Percentiles rank a stretch among this genome's conserved stretches.
phyloP scores from a whole-genome alignment of 2,329 filamentous ascomycete species.

The Pestalotiopsis sp. region DNA sequence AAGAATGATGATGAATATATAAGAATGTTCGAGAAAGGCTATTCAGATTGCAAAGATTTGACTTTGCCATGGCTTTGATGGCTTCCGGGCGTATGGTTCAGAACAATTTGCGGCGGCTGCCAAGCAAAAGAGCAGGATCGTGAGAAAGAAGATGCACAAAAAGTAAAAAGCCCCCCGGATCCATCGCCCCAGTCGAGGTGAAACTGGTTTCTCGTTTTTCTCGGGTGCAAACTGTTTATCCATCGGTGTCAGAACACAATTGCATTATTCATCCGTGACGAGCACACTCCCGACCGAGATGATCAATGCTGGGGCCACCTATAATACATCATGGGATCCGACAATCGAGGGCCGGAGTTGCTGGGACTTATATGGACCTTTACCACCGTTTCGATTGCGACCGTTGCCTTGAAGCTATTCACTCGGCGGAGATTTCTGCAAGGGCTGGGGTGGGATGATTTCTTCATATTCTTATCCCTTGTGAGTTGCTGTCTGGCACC shows the following conservation, averaged over 20 bases:
- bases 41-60: no score
- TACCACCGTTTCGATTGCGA: constrained; percentile 23
- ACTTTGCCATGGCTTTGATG: not conserved
- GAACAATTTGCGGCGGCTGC: not conserved
- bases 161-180: not conserved
- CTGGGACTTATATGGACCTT: constrained; percentile 27
- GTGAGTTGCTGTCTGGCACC: constrained; percentile 13
- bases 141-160: not conserved
- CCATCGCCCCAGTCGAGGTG: not conserved
- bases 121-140: not conserved
- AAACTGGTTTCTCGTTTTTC: not conserved
- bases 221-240: not conserved
- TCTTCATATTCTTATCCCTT: constrained; percentile 31
- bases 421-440: constrained; percentile 20
- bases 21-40: no score
- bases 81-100: not conserved
- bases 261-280: not conserved
- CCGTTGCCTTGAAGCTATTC: constrained; percentile 26
- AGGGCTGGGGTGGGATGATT: constrained; percentile 29
- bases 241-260: not conserved
- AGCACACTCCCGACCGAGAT: not conserved
- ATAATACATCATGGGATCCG: not conserved
- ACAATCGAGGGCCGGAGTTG: constrained; percentile 22
- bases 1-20: no score
- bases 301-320: not conserved